Evolutionary conservation across 805 yeast species (phyloP), one percentile per base, ranked within the genome.

Genomic region (Sugiyamaella mastotermitis): DNA sequence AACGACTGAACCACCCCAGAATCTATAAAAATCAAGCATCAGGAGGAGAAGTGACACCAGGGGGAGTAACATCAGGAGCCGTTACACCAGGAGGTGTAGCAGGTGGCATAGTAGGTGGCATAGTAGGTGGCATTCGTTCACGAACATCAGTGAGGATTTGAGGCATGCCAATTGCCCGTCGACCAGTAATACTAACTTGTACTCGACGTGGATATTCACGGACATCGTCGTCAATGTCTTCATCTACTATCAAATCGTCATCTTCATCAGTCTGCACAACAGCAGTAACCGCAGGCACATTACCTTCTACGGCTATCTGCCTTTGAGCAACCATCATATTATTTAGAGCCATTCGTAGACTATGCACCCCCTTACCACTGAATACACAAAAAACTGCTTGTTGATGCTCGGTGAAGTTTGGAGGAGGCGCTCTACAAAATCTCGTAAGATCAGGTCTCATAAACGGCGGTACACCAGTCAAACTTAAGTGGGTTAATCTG

Each of bases 381-480:
- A 87, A 92, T 9, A 90, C 98, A 64, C 97, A 90, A 55, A 92
- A 90, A 34, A 83, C 71, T 16, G 79, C 72, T 47, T 80, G 80
- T 59, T 92, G 98, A 52, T 81, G 81, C 40, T 80, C 84, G 37
- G 80, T 87, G 58, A 92, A 88, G 51, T 87, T 97, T 9, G 83
- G 76, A 3, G 98, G 97, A 1, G 97, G 92, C 6, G 80, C 83
- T 20, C 97, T 79, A 58, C 97, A 88, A 60, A 77, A 88, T 47
- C 75, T 78, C 0, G 90, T 82, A 34, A 90, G 77, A 53, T 90
- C 97, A 7, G 80, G 71, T 43, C 95, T 72, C 56, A 90, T 69
- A 62, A 92, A 90, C n/a, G 94, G 83, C 1, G 80, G 69, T 18
- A 90, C 87, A 0, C 97, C 98, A 0, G 97, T 92, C 43, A 90